Percentiles rank a stretch among this genome's conserved stretches.
Evolutionary conservation across 768 basidiomycete genomes (phyloP).

Genomic region (Collybia sordida): DNA sequence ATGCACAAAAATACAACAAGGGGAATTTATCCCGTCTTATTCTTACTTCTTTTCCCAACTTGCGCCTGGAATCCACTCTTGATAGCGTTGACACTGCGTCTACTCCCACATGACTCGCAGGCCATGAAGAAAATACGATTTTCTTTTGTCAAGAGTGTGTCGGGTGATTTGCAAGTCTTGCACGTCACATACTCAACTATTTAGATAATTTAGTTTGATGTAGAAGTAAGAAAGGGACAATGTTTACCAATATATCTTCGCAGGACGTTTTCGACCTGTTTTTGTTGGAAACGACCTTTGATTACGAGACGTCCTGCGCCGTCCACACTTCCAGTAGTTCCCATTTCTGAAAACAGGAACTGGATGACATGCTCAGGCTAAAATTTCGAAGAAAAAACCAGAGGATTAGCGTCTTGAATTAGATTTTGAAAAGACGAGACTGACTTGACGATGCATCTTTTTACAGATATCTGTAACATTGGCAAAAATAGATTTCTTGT

Average conservation of each 20-base stretch:
- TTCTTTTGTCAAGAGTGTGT: constrained; percentile 95
- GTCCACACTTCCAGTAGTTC: constrained; percentile 95
- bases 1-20: background rate
- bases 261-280: constrained; percentile 96
- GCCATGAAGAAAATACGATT: constrained; percentile 99
- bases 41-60: constrained; percentile 84
- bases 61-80: constrained; percentile 99
- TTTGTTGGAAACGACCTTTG: constrained; percentile 97
- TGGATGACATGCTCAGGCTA: constrained; percentile 97
- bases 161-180: constrained; percentile 99
- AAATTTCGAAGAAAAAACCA: background rate
- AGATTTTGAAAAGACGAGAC: constrained; percentile 6
- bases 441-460: constrained; percentile 86
- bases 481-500: constrained; percentile 96
- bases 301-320: constrained; percentile 91
- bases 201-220: background rate
- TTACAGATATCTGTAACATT: constrained; percentile 98
- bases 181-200: constrained; percentile 98
- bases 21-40: constrained; percentile 58
- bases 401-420: background rate
- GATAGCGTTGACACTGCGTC: constrained; percentile 92
- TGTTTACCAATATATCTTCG: constrained; percentile 91
- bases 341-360: constrained; percentile 97
- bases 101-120: constrained; percentile 87
- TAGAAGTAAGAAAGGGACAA: background rate